Evolutionary conservation across 2,329 filamentous ascomycete species (phyloP), one percentile per base, ranked within the genome.

Genomic region (Phialemonium atrogriseum): DNA sequence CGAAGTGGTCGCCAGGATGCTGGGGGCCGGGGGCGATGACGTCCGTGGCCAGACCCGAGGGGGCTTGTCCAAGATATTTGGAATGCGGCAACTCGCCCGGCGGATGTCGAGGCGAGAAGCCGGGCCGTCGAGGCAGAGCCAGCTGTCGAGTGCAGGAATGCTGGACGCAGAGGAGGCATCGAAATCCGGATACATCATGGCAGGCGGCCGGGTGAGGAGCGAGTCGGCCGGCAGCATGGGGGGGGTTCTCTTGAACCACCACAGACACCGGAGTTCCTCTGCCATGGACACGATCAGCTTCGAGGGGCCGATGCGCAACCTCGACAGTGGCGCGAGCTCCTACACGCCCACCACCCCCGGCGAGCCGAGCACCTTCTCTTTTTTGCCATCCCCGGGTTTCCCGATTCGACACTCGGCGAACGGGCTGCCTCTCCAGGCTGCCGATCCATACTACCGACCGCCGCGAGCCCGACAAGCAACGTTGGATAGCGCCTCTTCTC

Each of bases 361-460:
- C 32, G 78, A 80, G 44, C 68, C 73, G 20, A 83, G 76, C 52
- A 78, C 71, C 3, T 84, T 81, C 47, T 87, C 81, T n/a, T 81
- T 80, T 49, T 48, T 84, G 36, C 64, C 73, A 30, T 74, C 75
- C 18, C 72, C 76, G 9, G 28, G 28, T 9, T 64, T 32, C 49
- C 70, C 37, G 55, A 67, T 42, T 46, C 66, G 5, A 58, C 64
- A 24, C 57, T 68, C 17, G 52, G 65, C 19, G 70, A 79, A 41
- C 28, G 19, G 15, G 9, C 37, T 47, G 14, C 38, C 38, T 5
- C 34, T 47, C 27, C 44, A 46, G 27, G 52, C 68, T 10, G 62
- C 73, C 2, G 86, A 94, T 52, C 85, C 85, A 0, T 96, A 91
- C 50, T 96, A 94, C 52, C 80, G 89, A 28, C 85, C 86, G 12